phyloP scores from a whole-genome alignment of 208 protist species.

The Crithidia acanthocephali region DNA sequence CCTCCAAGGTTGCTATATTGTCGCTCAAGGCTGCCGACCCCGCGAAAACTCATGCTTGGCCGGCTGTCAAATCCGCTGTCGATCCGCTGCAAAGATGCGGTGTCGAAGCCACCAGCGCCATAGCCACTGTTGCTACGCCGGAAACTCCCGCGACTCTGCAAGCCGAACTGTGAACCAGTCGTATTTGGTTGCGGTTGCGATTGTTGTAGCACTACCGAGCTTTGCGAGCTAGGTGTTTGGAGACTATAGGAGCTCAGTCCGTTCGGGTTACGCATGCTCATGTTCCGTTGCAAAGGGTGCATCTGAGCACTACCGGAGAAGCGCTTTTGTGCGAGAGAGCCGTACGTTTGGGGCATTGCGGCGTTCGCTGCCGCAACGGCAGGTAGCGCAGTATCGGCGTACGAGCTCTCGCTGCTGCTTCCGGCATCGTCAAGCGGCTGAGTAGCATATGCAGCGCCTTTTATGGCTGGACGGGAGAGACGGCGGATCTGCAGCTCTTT shows the following conservation, averaged over 20 bases:
- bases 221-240: background rate
- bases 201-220: background rate
- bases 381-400: background rate
- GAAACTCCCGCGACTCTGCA: constrained; percentile 4
- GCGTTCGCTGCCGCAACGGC: background rate
- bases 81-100: background rate
- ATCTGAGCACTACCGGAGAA: background rate
- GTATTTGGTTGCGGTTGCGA: background rate
- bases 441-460: background rate
- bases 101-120: background rate
- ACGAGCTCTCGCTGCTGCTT: background rate
- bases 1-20: constrained; percentile 7
- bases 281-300: background rate
- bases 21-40: background rate
- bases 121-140: background rate
- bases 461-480: background rate
- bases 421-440: background rate
- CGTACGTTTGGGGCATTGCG: background rate
- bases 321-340: background rate
- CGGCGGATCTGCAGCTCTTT: background rate
- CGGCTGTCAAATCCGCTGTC: constrained; percentile 11
- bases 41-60: background rate
- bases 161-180: background rate
- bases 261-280: background rate
- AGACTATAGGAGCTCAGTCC: background rate